Conservation (phyloP, 108 stramenopile species). For the Epithemia pelagica region DNA sequence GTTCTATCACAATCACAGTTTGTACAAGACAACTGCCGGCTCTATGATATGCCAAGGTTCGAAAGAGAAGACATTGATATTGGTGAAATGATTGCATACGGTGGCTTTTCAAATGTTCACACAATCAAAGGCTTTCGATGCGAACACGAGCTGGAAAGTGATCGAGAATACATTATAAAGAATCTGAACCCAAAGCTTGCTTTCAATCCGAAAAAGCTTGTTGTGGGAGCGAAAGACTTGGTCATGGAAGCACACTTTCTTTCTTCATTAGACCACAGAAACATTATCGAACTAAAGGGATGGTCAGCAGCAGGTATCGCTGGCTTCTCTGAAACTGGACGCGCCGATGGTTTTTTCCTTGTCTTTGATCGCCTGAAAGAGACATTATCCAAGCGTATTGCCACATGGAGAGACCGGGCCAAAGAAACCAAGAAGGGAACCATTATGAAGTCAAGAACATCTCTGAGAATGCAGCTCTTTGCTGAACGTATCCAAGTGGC, state of each 20-base stretch:
- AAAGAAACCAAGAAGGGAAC: conserved; percentile 22
- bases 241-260: conserved; percentile 55
- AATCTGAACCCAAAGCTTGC: conserved; percentile 56
- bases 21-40: conserved; percentile 32
- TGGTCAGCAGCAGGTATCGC: conserved; percentile 63
- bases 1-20: conserved; percentile 32
- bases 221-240: conserved; percentile 50
- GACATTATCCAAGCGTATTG: conserved; percentile 32
- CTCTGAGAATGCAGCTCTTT: conserved; percentile 1
- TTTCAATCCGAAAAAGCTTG: conserved; percentile 43
- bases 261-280: conserved; percentile 37
- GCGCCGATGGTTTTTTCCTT: conserved; percentile 50
- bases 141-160: conserved; percentile 17
- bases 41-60: conserved; percentile 39
- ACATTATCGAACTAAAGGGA: conserved; percentile 65
- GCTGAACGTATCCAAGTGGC: conserved; percentile 28
- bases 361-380: conserved; percentile 38
- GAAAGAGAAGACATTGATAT: conserved; percentile 38
- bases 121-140: conserved; percentile 19
- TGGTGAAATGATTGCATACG: conserved; percentile 46
- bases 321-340: conserved; percentile 37
- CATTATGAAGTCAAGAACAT: conserved; percentile 10
- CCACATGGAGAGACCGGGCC: conserved; percentile 36
- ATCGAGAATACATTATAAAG: conserved; percentile 48
- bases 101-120: conserved; percentile 45